Percentiles rank a stretch among this genome's conserved stretches.
phyloP scores from a whole-genome alignment of 345 rosid species.

The Salix exigua region DNA sequence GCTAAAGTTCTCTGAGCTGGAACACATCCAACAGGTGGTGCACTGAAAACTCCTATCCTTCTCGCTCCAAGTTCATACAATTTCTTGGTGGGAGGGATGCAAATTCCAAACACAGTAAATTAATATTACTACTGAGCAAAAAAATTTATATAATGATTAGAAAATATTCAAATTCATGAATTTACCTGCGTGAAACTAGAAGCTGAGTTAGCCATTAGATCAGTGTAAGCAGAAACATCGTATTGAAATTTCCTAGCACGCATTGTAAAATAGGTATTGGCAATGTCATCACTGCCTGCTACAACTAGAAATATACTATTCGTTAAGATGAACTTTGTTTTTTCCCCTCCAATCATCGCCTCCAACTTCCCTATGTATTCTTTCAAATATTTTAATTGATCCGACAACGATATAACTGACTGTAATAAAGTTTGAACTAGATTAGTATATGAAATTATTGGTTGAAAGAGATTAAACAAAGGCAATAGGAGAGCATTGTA shows the following conservation, averaged over 20 bases:
- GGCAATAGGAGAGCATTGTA: neutral
- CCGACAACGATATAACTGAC: constrained; percentile 37
- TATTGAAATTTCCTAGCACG: constrained; percentile 27
- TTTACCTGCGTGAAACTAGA: constrained; percentile 36
- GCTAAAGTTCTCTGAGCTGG: constrained; percentile 39
- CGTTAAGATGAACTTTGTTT: constrained; percentile 24
- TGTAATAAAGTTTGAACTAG: constrained; percentile 10
- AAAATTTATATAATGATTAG: neutral
- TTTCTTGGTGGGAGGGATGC: constrained; percentile 16
- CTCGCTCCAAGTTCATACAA: constrained; percentile 44
- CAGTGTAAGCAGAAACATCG: constrained; percentile 35
- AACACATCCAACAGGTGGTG: constrained; percentile 58
- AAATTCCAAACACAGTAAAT: neutral
- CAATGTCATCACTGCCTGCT: constrained; percentile 54
- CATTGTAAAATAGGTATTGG: constrained; percentile 37
- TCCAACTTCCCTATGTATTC: constrained; percentile 42
- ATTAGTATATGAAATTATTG: neutral
- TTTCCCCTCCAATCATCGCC: constrained; percentile 33
- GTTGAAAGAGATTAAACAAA: neutral
- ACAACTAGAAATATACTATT: constrained; percentile 33
- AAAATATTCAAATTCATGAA: neutral
- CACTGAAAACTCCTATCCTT: constrained; percentile 35
- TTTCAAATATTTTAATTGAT: constrained; percentile 37
- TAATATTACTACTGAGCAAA: neutral
- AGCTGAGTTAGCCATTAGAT: constrained; percentile 30